These are phyloP conservation scores for Gnomoniopsis smithogilvyi DNA, from an alignment of 2,329 filamentous ascomycete genomes.

Conservation along the genomic window DNA sequence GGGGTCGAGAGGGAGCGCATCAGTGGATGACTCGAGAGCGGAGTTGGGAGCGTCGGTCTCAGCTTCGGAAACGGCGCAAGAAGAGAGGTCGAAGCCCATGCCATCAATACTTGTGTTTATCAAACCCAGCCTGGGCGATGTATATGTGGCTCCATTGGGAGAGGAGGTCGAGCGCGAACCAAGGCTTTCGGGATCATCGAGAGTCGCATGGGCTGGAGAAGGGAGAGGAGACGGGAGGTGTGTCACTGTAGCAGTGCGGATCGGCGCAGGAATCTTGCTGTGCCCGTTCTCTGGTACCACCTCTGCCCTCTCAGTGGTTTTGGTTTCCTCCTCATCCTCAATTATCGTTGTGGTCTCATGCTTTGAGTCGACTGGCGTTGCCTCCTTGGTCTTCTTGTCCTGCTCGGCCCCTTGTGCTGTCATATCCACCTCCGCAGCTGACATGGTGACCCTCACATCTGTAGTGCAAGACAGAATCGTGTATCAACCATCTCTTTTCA, in stretches of 20 bases:
- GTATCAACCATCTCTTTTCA: neutral
- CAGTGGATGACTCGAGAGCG: slow-evolving; percentile 11
- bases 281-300: neutral
- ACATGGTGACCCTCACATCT: slow-evolving; percentile 5
- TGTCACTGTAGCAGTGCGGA: neutral
- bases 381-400: neutral
- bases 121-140: neutral
- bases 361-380: neutral
- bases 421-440: slow-evolving; percentile 11
- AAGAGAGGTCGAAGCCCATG: slow-evolving; percentile 4
- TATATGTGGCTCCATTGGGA: neutral
- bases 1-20: neutral
- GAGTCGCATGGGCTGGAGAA: neutral
- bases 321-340: neutral
- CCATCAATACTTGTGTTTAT: neutral
- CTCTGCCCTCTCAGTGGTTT: neutral
- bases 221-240: slow-evolving; percentile 6
- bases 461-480: too few relatives aligned
- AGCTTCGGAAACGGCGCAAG: slow-evolving; percentile 17
- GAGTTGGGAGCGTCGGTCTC: slow-evolving; percentile 12
- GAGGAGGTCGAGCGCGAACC: neutral
- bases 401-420: neutral
- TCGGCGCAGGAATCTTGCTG: neutral
- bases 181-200: neutral
- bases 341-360: neutral